Base-by-base conservation (phyloP, 148 eudicot species). In the Diospyros kaki region DNA sequence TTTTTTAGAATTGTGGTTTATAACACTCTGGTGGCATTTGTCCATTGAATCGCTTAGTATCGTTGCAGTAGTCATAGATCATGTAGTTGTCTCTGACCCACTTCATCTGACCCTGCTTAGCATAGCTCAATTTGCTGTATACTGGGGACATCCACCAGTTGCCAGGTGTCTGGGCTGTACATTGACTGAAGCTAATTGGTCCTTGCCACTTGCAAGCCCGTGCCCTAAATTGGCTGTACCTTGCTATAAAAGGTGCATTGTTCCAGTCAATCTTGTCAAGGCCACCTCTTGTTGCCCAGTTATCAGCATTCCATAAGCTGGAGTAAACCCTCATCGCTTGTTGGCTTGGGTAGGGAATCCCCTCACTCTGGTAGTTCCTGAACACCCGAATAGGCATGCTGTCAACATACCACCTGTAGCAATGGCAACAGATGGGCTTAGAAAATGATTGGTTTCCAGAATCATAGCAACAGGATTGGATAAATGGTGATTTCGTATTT, bases 211-310 rank as follows among this genome's bases (percentile, higher is more conserved):
- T 60, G 76, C 91, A 91, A 60, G 88, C 93, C 64, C 82, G 77
- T 28, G 85, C 76, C 42, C 61, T 78, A 67, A 86, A 86, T 48
- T 80, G 70, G 11, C 81, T 74, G 64, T 81, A 77, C 41, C 45
- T 59, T 38, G 92, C 84, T 51, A 61, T 61, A 76, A 89, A 90
- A 13, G 93, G 93, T 51, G 88, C 85, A 15, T 72, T 56, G 1
- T 42, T 77, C 96, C 93, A 89, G 74, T 93, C 84, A 13, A 81
- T 90, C 77, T 85, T 87, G 44, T 82, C 77, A 1, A 69, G 82
- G 9, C 92, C 96, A 12, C 90, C 87, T 77, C 87, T 82, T 17
- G 92, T 91, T 39, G 92, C 98, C 94, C 93, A 92, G 58, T 83
- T 76, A 46, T 92, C 91, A 0, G 91, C 94, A 41, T 88, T 82